Evolutionary conservation across 169 alveolate species (phyloP).

Genomic region (Amoebophrya sp.): DNA sequence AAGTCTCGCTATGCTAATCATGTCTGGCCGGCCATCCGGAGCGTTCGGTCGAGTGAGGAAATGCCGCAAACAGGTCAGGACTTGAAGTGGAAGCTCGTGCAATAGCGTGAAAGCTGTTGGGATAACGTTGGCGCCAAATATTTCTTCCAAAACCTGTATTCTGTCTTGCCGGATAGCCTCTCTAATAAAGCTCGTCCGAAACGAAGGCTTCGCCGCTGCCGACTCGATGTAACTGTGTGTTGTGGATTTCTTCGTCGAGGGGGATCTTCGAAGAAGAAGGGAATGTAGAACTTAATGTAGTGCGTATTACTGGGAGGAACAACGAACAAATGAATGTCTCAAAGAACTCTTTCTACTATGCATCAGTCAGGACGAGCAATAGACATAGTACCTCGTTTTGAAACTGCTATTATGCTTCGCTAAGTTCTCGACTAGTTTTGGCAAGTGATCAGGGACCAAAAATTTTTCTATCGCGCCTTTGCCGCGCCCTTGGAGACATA

Average conservation of each 20-base stretch:
- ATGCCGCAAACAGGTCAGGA: neutral
- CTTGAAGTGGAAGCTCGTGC: neutral
- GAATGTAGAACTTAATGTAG: too few relatives aligned
- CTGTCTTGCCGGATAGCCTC: neutral
- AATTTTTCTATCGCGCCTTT: neutral
- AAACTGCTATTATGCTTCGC: neutral
- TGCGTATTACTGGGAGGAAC: too few relatives aligned
- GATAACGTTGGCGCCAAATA: neutral
- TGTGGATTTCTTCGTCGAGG: too few relatives aligned
- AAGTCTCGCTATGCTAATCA: neutral
- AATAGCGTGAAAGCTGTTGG: neutral
- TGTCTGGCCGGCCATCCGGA: neutral
- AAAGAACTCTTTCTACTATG: too few relatives aligned
- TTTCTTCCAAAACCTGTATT: neutral
- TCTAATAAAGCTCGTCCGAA: neutral
- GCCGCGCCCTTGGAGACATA: neutral
- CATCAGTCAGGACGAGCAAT: too few relatives aligned
- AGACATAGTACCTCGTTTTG: neutral
- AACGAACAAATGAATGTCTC: too few relatives aligned
- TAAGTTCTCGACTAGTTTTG: neutral
- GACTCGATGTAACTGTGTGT: neutral
- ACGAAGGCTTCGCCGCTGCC: neutral
- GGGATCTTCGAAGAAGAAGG: too few relatives aligned
- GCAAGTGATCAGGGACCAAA: neutral
- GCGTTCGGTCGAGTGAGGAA: neutral